Evolutionary conservation across 2,329 filamentous ascomycete species (phyloP), one percentile per base, ranked within the genome.

Genomic region (Exophiala sp.): DNA sequence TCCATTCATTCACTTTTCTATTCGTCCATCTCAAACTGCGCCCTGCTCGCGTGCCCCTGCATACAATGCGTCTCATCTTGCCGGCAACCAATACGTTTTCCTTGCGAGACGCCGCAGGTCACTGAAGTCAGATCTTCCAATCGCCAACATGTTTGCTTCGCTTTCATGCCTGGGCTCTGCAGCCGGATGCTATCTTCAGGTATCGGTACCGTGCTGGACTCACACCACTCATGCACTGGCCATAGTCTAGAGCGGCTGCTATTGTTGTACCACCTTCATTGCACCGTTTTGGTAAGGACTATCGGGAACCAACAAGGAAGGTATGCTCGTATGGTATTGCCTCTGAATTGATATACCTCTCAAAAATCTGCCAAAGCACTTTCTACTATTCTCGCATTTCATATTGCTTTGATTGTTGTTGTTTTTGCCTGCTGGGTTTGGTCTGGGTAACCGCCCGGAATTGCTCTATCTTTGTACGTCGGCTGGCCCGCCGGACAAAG

Each of bases 61-160:
- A 39, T 48, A 20, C 9, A 3, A 6, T 40, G 33, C 45, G 45
- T 48, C 45, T 48, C 45, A 48, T 48, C 45, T 48, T 20, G 29
- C 7, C 36, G 29, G 32, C 24, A 14, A 4, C 18, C 33, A 11
- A 29, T 29, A 5, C 24, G 24, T 1, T 29, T 29, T 29, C 24
- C 24, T 29, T 29, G 24, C 24, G 41, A 44, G 12, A 44, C 41
- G 41, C 41, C 20, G 24, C 3, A 29, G 24, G 5, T 29, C 24
- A 29, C 20, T 5, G 5, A 29, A 3, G 5, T 29, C 2, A 29
- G 24, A 29, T 29, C 24, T 29, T 29, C 24, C 24, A 29, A 29
- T 29, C 24, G 7, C 24, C 24, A 29, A 1, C 24, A 29, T 4
- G 24, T 29, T 8, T 42, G 10, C 24, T 20, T 42, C 40, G 40